Base-by-base conservation (phyloP, 2,329 filamentous ascomycete species). In the Epicoccum sorghinum region DNA sequence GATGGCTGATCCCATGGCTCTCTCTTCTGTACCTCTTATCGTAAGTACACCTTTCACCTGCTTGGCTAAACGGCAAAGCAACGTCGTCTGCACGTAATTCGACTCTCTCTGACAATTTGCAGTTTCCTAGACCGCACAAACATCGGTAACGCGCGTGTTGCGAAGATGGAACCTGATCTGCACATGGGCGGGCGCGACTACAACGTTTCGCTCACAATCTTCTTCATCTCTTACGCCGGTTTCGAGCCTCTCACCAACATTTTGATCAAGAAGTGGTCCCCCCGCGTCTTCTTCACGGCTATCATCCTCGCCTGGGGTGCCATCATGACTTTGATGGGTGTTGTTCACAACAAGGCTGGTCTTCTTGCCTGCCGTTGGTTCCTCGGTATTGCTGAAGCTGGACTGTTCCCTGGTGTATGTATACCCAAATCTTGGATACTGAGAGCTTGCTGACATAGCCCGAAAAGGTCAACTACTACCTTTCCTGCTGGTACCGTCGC, bases 191-290 rank as follows among this genome's bases (percentile, higher is more conserved):
- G 83, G 2, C 84, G 87, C 49, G 79, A 88, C 60, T 89, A 89
- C 61, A 78, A 88, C 4, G 83, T 82, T 1, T 85, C 86, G 0
- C 66, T 89, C 45, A 89, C 86, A 1, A 73, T 89, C 2, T 89
- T 88, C 71, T 89, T 89, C 68, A 76, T 80, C 56, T 77, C 76
- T 1, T 81, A 81, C 57, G 77, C 78, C n/a, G 67, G 76, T 22
- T 74, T 79, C 40, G 79, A 80, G 63, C 77, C 72, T 3, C 82
- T 85, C 0, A 86, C 83, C 65, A 87, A 87, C 61, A 83, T 87
- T 55, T 73, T 86, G 13, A 79, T 88, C 33, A 88, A 87, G 66
- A 76, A 79, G 2, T 86, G 83, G 2, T 85, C 82, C 0, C 84
- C 84, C 0, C 69, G 70, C 43, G 65, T 72, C 49, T 74, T 73